Percentiles rank a stretch among this genome's conserved stretches.
Conservation (phyloP, 345 rosid genomes). For the Microthlaspi erraticum region DNA sequence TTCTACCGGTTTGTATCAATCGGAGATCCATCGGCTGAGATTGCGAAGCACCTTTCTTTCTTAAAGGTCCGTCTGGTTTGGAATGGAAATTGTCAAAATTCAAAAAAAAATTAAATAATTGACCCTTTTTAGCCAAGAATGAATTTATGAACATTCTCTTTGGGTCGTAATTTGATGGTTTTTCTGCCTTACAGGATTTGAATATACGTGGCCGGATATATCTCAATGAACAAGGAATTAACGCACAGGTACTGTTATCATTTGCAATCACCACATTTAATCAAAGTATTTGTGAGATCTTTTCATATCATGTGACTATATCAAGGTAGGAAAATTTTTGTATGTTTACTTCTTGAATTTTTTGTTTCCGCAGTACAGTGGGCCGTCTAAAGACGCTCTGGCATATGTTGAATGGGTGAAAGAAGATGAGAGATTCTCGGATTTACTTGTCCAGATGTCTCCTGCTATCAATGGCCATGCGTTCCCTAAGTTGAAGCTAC, state of each 20-base stretch:
- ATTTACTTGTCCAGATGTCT: constrained; percentile 81
- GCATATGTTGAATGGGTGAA: constrained; percentile 83
- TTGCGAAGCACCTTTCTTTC: constrained; percentile 69
- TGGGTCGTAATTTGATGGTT: constrained; percentile 7
- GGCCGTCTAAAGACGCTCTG: constrained; percentile 76
- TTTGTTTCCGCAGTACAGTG: constrained; percentile 79
- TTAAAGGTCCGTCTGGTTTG: constrained; percentile 56
- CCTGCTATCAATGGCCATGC: constrained; percentile 80
- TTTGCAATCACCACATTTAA: not conserved
- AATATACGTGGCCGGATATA: constrained; percentile 83
- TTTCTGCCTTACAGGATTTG: constrained; percentile 50
- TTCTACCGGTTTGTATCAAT: constrained; percentile 76
- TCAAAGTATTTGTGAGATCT: not conserved
- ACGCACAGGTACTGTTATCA: constrained; percentile 76
- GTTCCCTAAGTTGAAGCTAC: constrained; percentile 84
- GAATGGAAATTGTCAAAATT: not conserved
- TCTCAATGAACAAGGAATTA: constrained; percentile 88
- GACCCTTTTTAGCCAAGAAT: not conserved
- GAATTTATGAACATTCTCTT: not conserved
- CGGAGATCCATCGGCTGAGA: constrained; percentile 62
- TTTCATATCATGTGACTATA: not conserved
- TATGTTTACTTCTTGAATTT: constrained; percentile 26
- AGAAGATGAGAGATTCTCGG: constrained; percentile 68
- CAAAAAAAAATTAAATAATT: too few species aligned
- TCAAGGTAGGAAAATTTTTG: not conserved